Conservation (phyloP, 2,329 filamentous ascomycete genomes). For the Fusarium subtropicale region DNA sequence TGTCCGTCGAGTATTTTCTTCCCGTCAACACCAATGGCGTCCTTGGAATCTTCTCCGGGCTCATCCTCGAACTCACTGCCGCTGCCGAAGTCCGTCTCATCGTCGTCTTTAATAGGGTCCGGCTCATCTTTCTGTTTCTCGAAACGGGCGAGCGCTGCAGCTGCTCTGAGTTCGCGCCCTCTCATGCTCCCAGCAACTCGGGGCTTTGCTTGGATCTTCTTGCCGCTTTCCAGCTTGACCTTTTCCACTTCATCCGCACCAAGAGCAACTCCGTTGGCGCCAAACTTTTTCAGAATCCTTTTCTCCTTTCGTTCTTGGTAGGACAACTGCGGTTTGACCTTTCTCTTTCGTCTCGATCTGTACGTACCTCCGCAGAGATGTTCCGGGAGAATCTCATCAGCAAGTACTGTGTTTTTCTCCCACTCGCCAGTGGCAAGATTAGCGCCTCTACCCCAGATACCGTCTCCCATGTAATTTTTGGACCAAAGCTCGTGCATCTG, state of each 20-base stretch:
- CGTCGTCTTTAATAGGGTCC: conserved; percentile 49
- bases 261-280: conserved; percentile 73
- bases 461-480: conserved; percentile 80
- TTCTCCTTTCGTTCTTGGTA: conserved; percentile 80
- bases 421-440: conserved; percentile 71
- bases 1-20: conserved; percentile 72
- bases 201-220: conserved; percentile 72
- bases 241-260: conserved; percentile 77
- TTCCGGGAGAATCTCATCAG: conserved; percentile 71
- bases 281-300: conserved; percentile 81
- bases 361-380: conserved; percentile 87
- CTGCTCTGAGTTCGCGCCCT: conserved; percentile 79
- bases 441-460: conserved; percentile 82
- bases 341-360: conserved; percentile 68
- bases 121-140: conserved; percentile 66
- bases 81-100: conserved; percentile 57
- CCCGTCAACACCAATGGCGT: conserved; percentile 74
- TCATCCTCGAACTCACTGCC: conserved; percentile 63
- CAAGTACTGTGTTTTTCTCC: conserved; percentile 63
- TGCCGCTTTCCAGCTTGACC: conserved; percentile 74
- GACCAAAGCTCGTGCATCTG: conserved; percentile 78
- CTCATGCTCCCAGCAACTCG: conserved; percentile 79
- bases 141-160: conserved; percentile 80
- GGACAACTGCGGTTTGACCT: conserved; percentile 63
- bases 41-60: conserved; percentile 58